Base-by-base conservation (phyloP, 495 filamentous ascomycete species). In the Talaromyces nanjingensis region DNA sequence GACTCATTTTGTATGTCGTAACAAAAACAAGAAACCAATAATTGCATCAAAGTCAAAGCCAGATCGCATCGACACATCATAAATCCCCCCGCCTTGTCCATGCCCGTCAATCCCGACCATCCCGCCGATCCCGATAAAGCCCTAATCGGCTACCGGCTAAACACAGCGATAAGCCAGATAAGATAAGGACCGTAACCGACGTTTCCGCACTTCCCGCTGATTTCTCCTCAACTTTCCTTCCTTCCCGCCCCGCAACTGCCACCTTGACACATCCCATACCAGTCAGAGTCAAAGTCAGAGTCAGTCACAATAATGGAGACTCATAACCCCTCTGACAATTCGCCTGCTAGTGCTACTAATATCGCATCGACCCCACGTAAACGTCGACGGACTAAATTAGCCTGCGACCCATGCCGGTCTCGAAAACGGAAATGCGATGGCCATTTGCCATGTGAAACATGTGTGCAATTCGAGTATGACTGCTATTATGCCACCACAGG, bases 351-450 rank as follows among this genome's bases (percentile, higher is more conserved):
- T 42, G 20, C 29, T 37, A 52, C 56, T 11, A 31, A 31, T 31
- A 54, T 18, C 37, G 20, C 12, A 16, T 18, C 39, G 5, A 49
- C 31, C 22, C 47, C 63, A 53, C 60, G 42, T 29, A 77, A 72
- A 62, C 72, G 77, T 20, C 77, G 73, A 52, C 70, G 77, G 0
- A 33, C 73, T 7, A 69, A 74, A 8, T 63, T 74, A 4, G 82
- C 81, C 9, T 84, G 82, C 65, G 66, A 72, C 3, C 79, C 82
- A 16, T 84, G 82, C 59, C 72, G 79, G 0, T 70, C 77, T 27
- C 73, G 81, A 3, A 84, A 84, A 59, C 65, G 81, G 6, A 83
- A 81, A 69, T 83, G 81, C 67, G 70, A 81, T 65, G 78, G 77
- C 6, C 34, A 61, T 12, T 64, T 71, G 0, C 81, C 81, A 1